Conservation (phyloP, 2,329 filamentous ascomycete genomes). For the Pyrenophora tritici-repentis region DNA sequence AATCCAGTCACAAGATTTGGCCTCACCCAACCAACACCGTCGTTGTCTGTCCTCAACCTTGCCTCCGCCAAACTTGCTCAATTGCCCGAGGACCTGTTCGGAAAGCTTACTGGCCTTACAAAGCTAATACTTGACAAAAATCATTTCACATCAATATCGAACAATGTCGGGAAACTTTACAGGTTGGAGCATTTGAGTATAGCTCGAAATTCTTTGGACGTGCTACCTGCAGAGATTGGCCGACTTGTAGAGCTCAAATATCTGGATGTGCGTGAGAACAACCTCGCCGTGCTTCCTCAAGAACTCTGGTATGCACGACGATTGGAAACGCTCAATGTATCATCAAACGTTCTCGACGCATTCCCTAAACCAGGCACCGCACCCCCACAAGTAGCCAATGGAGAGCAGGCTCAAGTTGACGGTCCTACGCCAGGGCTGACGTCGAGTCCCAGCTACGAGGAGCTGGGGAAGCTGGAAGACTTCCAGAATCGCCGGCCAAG, state of each 20-base stretch:
- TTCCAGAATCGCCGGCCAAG: slow-evolving; percentile 75
- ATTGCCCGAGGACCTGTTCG: slow-evolving; percentile 83
- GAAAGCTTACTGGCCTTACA: slow-evolving; percentile 83
- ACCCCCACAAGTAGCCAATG: slow-evolving; percentile 57
- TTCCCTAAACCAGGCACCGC: slow-evolving; percentile 86
- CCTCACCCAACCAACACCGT: slow-evolving; percentile 74
- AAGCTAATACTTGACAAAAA: slow-evolving; percentile 92
- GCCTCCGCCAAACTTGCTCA: slow-evolving; percentile 90
- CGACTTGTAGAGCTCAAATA: slow-evolving; percentile 82
- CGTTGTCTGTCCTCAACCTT: slow-evolving; percentile 83
- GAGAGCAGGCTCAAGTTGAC: slow-evolving; percentile 39
- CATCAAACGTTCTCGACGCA: slow-evolving; percentile 86
- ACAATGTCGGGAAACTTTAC: slow-evolving; percentile 80
- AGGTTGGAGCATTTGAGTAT: slow-evolving; percentile 92
- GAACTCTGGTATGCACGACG: slow-evolving; percentile 96
- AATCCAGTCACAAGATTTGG: slow-evolving; percentile 96
- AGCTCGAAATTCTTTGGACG: slow-evolving; percentile 84
- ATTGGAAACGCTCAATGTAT: slow-evolving; percentile 90
- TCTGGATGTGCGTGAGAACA: slow-evolving; percentile 91
- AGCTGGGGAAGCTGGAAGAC: slow-evolving; percentile 69
- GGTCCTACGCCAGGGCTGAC: slow-evolving; percentile 51
- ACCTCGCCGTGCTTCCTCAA: slow-evolving; percentile 82
- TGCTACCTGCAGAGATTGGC: slow-evolving; percentile 85
- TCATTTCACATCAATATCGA: slow-evolving; percentile 88
- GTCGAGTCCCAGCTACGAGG: slow-evolving; percentile 74